A percentile compares a stretch with the other conserved stretches of the same genome.
Evolutionary conservation across 495 filamentous ascomycete genomes (phyloP).

Genomic region (Pyrenopolyporus hunteri): DNA sequence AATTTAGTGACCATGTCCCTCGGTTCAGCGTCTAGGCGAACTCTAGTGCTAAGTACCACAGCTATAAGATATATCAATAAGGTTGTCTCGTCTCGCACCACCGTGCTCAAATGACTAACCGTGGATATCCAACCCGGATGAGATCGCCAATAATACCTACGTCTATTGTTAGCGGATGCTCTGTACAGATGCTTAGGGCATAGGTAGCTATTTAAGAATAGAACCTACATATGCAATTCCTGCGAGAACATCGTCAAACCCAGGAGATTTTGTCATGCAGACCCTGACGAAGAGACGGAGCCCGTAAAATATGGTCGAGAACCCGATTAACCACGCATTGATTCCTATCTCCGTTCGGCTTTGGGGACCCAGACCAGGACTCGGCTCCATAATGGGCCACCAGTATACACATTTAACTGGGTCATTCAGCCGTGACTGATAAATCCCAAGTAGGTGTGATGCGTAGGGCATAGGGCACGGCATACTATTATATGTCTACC

Average conservation of each 20-base stretch:
- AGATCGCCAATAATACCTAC: slow-evolving; percentile 6
- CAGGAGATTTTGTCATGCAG: slow-evolving; percentile 40
- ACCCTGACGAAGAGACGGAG: slow-evolving; percentile 36
- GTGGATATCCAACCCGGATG: slow-evolving; percentile 17
- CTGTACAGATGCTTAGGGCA: background rate
- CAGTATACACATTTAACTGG: background rate
- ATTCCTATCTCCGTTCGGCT: slow-evolving; percentile 29
- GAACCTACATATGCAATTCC: slow-evolving; percentile 35
- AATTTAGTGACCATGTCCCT: slow-evolving; percentile 18
- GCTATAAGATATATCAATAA: slow-evolving; percentile 18
- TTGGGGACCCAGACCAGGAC: slow-evolving; percentile 13
- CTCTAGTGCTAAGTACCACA: slow-evolving; percentile 18
- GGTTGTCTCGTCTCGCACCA: background rate
- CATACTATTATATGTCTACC: background rate
- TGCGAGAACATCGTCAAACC: slow-evolving; percentile 42
- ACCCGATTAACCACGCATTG: slow-evolving; percentile 35
- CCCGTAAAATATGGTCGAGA: slow-evolving; percentile 37
- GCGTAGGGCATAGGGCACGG: background rate
- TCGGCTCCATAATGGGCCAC: slow-evolving; percentile 23
- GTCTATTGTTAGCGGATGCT: background rate
- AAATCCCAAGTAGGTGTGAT: background rate
- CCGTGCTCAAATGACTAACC: background rate
- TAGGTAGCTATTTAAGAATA: too few relatives aligned
- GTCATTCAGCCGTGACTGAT: slow-evolving; percentile 5
- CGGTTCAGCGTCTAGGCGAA: slow-evolving; percentile 27